Base-by-base conservation (phyloP, 176 grass and related monocot species). In the Eragrostis curvula region DNA sequence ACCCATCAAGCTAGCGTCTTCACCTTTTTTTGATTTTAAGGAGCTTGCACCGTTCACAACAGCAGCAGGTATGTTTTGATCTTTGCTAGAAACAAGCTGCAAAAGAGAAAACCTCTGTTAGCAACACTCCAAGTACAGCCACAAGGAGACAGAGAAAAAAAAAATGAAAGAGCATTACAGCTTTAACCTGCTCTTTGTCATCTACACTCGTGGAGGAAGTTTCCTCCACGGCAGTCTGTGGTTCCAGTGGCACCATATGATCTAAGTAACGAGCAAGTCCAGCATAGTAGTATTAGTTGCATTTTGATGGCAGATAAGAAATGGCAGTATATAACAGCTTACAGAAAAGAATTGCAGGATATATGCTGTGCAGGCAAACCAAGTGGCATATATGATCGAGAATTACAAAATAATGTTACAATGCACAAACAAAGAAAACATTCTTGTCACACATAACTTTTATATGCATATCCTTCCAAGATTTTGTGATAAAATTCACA, bases 31-130 rank as follows among this genome's bases (percentile, higher is more conserved):
- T 20, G 71, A 76, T 73, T 68, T 70, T 43, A 63, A 39, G 18
- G 66, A 73, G 70, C 24, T 82, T 29, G 60, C 45, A 46, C 65
- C 82, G 23, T 18, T 48, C 21, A 63, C 51, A 30, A 7, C 41
- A 67, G 52, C 70, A 29, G 48, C 43, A 36, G 32, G 4, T 2
- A 47, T 36, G 51, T 65, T 50, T 39, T 87, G 27, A 87, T 73
- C 81, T 77, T 77, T 80, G 43, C 36, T 62, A 49, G 71, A 66
- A 71, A 69, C 39, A 83, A 70, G 44, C 89, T 87, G 81, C 65
- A 79, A 29, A 73, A 60, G 7, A 74, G 1, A 3, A 74, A 73
- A n/a, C n/a, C n/a, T n/a, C n/a, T n/a, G n/a, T n/a, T 13, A 79
- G 32, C 32, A 68, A 15, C 42, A 47, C 25, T 68, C 36, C 61